Evolutionary conservation across 2,329 filamentous ascomycete species (phyloP).

Genomic region (Alternaria burnsii): DNA sequence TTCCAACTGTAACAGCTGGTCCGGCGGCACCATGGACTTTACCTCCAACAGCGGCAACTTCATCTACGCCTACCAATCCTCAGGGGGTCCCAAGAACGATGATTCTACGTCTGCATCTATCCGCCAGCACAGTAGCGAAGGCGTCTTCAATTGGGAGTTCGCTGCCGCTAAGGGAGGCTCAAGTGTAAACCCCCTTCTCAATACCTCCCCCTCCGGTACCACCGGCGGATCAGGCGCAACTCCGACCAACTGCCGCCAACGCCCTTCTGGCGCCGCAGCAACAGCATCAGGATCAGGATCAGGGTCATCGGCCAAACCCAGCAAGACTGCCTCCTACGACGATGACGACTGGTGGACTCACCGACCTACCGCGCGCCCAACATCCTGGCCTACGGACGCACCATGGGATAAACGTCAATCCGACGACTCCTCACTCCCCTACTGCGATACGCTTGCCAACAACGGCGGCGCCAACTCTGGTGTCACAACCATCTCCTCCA

Average conservation of each 20-base stretch:
- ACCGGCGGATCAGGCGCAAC: conserved; percentile 18
- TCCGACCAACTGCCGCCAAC: conserved; percentile 42
- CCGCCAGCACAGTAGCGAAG: conserved; percentile 54
- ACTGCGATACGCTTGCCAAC: conserved; percentile 36
- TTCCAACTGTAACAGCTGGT: conserved; percentile 63
- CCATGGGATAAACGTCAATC: conserved; percentile 20
- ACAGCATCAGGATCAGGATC: neutral
- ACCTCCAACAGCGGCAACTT: conserved; percentile 55
- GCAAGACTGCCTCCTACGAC: neutral
- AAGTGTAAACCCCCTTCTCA: conserved; percentile 55
- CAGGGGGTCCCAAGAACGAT: conserved; percentile 59
- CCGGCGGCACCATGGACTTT: conserved; percentile 62
- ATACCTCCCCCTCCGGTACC: conserved; percentile 31
- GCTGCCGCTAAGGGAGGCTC: conserved; percentile 60
- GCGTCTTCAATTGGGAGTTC: conserved; percentile 58
- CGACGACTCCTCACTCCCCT: conserved; percentile 26
- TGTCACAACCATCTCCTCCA: conserved; percentile 25
- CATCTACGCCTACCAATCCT: conserved; percentile 60
- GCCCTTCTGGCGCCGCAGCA: conserved; percentile 30
- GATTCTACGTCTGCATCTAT: conserved; percentile 57
- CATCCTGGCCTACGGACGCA: conserved; percentile 20
- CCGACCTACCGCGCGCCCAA: conserved; percentile 28
- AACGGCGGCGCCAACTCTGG: conserved; percentile 19
- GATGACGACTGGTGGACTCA: conserved; percentile 4
- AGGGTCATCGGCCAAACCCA: neutral